Percentiles rank a stretch among this genome's conserved stretches.
Evolutionary conservation across 768 basidiomycete genomes (phyloP).

Genomic region (Lyophyllum semitale): DNA sequence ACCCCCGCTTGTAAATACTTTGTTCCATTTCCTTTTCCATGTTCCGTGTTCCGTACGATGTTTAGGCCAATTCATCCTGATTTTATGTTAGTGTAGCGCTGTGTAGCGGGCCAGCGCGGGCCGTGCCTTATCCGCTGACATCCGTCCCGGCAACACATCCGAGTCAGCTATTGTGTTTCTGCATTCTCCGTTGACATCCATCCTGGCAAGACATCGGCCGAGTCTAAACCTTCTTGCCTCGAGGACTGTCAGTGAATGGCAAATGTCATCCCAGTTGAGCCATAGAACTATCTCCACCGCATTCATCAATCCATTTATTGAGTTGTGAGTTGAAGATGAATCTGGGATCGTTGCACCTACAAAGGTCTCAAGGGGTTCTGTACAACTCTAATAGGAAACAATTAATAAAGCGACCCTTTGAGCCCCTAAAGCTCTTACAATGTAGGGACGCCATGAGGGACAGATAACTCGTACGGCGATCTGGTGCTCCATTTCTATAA

Average conservation of each 20-base stretch:
- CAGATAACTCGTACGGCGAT: too few species aligned
- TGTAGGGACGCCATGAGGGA: too few species aligned
- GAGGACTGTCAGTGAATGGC: background rate
- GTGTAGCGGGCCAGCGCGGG: too few species aligned
- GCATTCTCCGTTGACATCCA: too few species aligned
- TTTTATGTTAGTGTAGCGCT: too few species aligned
- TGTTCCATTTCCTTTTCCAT: background rate
- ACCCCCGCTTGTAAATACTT: constrained; percentile 9
- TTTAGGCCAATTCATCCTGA: background rate
- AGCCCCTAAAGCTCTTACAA: too few species aligned
- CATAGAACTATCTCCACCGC: background rate
- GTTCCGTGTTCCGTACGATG: background rate
- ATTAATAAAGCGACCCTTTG: background rate
- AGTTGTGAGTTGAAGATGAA: too few species aligned
- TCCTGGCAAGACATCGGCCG: background rate
- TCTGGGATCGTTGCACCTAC: background rate
- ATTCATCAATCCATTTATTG: background rate
- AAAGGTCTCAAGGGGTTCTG: background rate
- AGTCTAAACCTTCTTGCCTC: background rate
- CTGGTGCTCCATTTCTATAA: too few species aligned
- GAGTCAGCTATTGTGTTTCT: too few species aligned
- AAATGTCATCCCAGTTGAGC: background rate
- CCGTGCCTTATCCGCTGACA: too few species aligned
- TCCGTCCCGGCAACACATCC: too few species aligned
- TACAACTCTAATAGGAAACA: background rate